Evolutionary conservation across 2,329 filamentous ascomycete genomes (phyloP).

Genomic region (Hypoxylon rubiginosum): DNA sequence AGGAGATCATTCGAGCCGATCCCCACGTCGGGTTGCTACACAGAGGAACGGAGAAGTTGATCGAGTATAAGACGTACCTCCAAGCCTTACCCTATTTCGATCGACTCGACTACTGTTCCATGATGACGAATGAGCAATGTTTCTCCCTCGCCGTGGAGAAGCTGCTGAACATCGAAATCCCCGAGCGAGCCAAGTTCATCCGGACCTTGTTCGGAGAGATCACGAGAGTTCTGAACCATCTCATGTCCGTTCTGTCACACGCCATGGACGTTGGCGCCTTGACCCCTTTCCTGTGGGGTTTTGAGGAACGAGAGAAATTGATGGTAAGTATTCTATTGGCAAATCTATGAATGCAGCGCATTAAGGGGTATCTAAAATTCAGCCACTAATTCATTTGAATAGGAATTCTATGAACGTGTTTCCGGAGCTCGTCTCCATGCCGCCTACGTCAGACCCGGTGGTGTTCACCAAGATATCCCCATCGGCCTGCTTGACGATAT

Average conservation of each 20-base stretch:
- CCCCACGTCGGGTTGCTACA: conserved; percentile 97
- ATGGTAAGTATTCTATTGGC: conserved; percentile 75
- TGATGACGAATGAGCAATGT: conserved; percentile 99
- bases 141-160: conserved; percentile 97
- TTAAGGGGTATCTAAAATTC: conserved; percentile 21
- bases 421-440: conserved; percentile 97
- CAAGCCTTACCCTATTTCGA: conserved; percentile 99
- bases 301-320: conserved; percentile 99
- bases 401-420: conserved; percentile 99
- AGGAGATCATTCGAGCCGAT: conserved; percentile 96
- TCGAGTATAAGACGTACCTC: conserved; percentile 99
- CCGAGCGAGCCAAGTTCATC: conserved; percentile 96
- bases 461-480: conserved; percentile 95
- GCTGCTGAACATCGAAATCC: conserved; percentile 95
- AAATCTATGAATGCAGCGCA: conserved; percentile 10
- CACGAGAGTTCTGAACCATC: conserved; percentile 93
- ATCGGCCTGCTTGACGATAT: conserved; percentile 96
- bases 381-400: conserved; percentile 26
- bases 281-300: conserved; percentile 99
- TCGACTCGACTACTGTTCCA: conserved; percentile 97
- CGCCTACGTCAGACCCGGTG: conserved; percentile 95
- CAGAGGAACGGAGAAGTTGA: conserved; percentile 98
- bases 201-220: conserved; percentile 96
- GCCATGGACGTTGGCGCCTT: conserved; percentile 99
- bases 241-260: conserved; percentile 97